phyloP scores from a whole-genome alignment of 129 eudicot species.

The Calendula officinalis region DNA sequence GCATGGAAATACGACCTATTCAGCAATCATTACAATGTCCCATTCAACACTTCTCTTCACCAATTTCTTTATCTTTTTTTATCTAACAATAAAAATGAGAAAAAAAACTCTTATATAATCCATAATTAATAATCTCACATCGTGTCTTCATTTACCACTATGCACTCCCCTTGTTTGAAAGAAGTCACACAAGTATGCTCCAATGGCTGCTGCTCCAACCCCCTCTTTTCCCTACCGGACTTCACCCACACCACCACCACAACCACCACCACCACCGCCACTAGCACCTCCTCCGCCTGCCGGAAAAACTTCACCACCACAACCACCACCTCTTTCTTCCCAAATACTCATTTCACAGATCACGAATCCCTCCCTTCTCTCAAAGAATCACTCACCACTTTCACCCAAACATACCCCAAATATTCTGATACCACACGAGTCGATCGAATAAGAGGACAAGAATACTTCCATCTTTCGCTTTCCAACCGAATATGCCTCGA shows the following conservation, averaged over 20 bases:
- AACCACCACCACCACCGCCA: slow-evolving; percentile 34
- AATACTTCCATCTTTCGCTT: slow-evolving; percentile 56
- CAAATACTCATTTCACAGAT: slow-evolving; percentile 63
- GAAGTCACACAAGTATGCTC: slow-evolving; percentile 46
- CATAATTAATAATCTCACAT: not conserved
- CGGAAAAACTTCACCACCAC: slow-evolving; percentile 54
- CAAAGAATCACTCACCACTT: slow-evolving; percentile 55
- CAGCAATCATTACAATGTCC: slow-evolving; percentile 38
- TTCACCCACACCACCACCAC: slow-evolving; percentile 35
- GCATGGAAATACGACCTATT: slow-evolving; percentile 18
- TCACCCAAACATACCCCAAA: slow-evolving; percentile 60
- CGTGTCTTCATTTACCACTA: slow-evolving; percentile 11
- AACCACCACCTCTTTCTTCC: slow-evolving; percentile 64
- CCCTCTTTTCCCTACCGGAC: slow-evolving; percentile 36
- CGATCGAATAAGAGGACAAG: slow-evolving; percentile 64
- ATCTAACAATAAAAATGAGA: not conserved
- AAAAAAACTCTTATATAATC: not conserved
- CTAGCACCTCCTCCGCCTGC: slow-evolving; percentile 48
- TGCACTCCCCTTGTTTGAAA: slow-evolving; percentile 61
- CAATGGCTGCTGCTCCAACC: slow-evolving; percentile 58
- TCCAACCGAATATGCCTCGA: slow-evolving; percentile 72
- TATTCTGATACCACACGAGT: slow-evolving; percentile 51
- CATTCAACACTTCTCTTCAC: slow-evolving; percentile 12
- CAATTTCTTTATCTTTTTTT: not conserved
- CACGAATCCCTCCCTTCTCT: slow-evolving; percentile 76